These are phyloP conservation scores for Adansonia gregorii DNA, from an alignment of 441 rosid species.

Conservation along the genomic window DNA sequence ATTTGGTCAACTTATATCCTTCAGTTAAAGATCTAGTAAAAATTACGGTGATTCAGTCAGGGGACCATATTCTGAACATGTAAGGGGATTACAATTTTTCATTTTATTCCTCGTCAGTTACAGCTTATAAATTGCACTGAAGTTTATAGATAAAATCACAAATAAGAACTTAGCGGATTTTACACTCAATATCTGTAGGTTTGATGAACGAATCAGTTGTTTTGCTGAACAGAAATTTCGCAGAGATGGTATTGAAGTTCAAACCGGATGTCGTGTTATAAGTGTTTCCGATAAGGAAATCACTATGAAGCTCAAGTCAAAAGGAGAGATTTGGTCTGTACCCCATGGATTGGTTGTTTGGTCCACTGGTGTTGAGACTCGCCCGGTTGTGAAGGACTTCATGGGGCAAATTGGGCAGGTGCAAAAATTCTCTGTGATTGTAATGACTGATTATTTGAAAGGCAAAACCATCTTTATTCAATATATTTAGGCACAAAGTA, in stretches of 20 bases:
- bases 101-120: not conserved
- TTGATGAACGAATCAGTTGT: conserved; percentile 84
- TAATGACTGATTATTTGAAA: not conserved
- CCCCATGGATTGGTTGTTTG: conserved; percentile 91
- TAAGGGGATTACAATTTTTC: conserved; percentile 41
- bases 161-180: conserved; percentile 20
- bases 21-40: conserved; percentile 70
- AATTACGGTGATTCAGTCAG: conserved; percentile 82
- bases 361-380: conserved; percentile 93
- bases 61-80: conserved; percentile 91
- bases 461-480: not conserved
- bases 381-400: conserved; percentile 79
- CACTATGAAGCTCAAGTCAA: conserved; percentile 61
- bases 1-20: conserved; percentile 69
- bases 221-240: conserved; percentile 83
- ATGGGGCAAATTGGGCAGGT: conserved; percentile 97
- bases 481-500: not conserved
- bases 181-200: conserved; percentile 44
- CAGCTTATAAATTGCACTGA: not conserved
- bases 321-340: conserved; percentile 55
- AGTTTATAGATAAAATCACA: not conserved
- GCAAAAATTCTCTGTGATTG: not conserved
- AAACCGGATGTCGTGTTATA: conserved; percentile 80
- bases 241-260: conserved; percentile 84
- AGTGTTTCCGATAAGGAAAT: conserved; percentile 77